Evolutionary conservation across 2,329 filamentous ascomycete species (phyloP).

Genomic region (Juglanconis sp.): DNA sequence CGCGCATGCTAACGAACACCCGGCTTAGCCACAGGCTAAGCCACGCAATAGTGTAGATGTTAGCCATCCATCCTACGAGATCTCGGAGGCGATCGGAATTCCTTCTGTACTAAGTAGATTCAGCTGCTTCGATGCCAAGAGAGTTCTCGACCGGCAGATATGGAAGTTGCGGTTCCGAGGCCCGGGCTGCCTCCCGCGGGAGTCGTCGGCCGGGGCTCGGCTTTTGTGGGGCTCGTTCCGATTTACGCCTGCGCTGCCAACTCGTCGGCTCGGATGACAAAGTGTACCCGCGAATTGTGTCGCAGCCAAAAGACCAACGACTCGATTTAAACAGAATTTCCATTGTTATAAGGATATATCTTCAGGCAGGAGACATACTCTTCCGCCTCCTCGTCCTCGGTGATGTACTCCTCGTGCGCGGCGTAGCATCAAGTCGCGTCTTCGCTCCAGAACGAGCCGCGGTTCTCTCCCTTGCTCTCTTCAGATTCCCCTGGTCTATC

Average conservation of each 20-base stretch:
- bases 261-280: not conserved
- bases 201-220: not conserved
- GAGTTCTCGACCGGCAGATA: too few species aligned
- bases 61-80: not conserved
- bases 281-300: too few species aligned
- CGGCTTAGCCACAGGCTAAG: constrained; percentile 12
- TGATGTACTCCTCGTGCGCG: not conserved
- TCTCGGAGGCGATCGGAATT: too few species aligned
- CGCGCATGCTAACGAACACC: not conserved
- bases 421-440: not conserved
- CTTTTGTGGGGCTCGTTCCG: not conserved
- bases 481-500: constrained; percentile 57
- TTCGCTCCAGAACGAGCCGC: not conserved
- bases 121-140: too few species aligned
- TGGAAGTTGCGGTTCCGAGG: too few species aligned
- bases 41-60: not conserved
- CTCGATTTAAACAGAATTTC: too few species aligned
- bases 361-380: not conserved
- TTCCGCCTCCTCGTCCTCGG: constrained; percentile 6
- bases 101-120: too few species aligned
- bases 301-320: too few species aligned
- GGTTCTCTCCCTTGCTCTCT: constrained; percentile 18
- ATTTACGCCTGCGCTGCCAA: too few species aligned
- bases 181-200: too few species aligned
- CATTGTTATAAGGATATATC: too few species aligned